A percentile compares a stretch with the other conserved stretches of the same genome.
Conservation (phyloP, 805 yeast species). For the Monosporozyma yasuniensis region DNA sequence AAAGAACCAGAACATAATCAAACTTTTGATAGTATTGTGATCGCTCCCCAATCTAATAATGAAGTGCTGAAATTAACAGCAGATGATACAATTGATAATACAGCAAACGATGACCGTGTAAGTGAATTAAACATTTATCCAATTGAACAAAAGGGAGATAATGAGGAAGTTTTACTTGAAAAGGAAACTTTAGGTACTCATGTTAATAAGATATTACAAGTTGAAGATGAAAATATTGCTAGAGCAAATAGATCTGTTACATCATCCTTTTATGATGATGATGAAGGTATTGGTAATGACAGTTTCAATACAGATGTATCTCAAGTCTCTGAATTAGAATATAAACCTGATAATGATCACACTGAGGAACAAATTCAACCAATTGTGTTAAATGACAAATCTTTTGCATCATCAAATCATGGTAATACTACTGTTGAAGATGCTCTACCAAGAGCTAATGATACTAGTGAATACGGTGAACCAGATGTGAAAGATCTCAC, state of each 20-base stretch:
- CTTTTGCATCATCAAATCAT: not conserved
- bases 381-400: not conserved
- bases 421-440: not conserved
- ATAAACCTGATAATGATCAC: not conserved
- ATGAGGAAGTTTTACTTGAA: not conserved
- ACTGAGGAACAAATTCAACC: slow-evolving; percentile 1
- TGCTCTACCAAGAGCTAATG: not conserved
- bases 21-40: not conserved
- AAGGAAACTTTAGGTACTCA: not conserved
- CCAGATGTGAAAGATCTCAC: not conserved
- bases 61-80: not conserved
- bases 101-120: not conserved
- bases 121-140: not conserved
- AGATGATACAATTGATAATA: not conserved
- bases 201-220: not conserved
- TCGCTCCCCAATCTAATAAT: not conserved
- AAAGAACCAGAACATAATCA: not conserved
- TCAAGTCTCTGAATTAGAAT: not conserved
- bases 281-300: not conserved
- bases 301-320: not conserved
- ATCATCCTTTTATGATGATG: slow-evolving; percentile 1
- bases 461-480: not conserved
- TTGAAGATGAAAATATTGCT: not conserved
- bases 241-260: not conserved
- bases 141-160: not conserved